These are phyloP conservation scores for Penicillium sp. DNA, from an alignment of 2,329 filamentous ascomycete species.

Conservation along the genomic window DNA sequence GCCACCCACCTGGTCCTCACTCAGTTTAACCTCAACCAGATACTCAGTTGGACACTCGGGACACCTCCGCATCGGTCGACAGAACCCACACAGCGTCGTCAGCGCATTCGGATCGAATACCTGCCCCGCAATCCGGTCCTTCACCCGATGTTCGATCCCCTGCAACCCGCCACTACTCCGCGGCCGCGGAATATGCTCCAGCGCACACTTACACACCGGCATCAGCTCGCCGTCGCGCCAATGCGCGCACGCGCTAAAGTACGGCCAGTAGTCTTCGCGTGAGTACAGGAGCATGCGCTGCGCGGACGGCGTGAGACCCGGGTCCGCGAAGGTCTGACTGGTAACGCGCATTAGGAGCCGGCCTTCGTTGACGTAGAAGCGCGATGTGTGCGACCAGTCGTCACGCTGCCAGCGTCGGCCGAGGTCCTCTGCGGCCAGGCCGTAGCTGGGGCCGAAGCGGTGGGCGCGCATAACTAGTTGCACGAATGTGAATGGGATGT, in stretches of 20 bases:
- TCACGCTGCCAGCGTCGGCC: conserved; percentile 55
- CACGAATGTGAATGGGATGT: conserved; percentile 58
- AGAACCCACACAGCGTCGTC: conserved; percentile 51
- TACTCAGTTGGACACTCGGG: conserved; percentile 63
- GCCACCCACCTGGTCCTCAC: conserved; percentile 52
- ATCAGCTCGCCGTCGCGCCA: conserved; percentile 62
- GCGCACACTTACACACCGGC: conserved; percentile 59
- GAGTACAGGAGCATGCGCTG: conserved; percentile 59
- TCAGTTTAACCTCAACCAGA: conserved; percentile 58
- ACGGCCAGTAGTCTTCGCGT: conserved; percentile 60
- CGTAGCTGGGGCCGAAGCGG: conserved; percentile 49
- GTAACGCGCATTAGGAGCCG: conserved; percentile 59
- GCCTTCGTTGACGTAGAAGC: conserved; percentile 54
- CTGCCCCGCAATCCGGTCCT: conserved; percentile 30
- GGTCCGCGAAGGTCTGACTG: conserved; percentile 53
- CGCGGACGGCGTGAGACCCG: conserved; percentile 51
- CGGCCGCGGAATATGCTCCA: conserved; percentile 55
- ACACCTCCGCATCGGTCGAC: conserved; percentile 59
- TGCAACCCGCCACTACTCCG: conserved; percentile 40
- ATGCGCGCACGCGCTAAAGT: conserved; percentile 61
- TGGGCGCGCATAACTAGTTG: conserved; percentile 55
- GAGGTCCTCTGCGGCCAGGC: conserved; percentile 49
- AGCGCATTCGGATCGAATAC: conserved; percentile 45
- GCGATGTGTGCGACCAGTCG: conserved; percentile 55
- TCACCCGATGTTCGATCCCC: conserved; percentile 43